Percentiles rank a stretch among this genome's conserved stretches.
These are phyloP conservation scores for Malassezia yamatoensis DNA, from an alignment of 1,284 basidiomycete genomes.

Conservation along the genomic window DNA sequence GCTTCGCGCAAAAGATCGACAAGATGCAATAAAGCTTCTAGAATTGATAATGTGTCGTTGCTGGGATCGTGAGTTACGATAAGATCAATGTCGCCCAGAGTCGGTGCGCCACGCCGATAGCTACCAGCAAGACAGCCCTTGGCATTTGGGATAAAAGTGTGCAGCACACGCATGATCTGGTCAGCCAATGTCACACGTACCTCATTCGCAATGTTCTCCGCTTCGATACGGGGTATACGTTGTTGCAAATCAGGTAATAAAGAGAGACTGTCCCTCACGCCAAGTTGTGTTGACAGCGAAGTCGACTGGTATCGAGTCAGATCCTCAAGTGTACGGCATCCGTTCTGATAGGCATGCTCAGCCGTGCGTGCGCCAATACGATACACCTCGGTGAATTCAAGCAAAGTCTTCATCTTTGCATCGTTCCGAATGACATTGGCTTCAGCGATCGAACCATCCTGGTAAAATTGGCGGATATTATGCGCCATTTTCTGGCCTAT, in stretches of 20 bases:
- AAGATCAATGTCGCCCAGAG: slow-evolving; percentile 19
- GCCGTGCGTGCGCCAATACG: slow-evolving; percentile 37
- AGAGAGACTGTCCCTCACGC: slow-evolving; percentile 4
- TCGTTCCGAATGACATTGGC: slow-evolving; percentile 32
- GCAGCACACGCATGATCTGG: slow-evolving; percentile 11
- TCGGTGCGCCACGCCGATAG: slow-evolving; percentile 17
- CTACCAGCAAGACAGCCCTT: slow-evolving; percentile 14
- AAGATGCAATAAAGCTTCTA: neutral
- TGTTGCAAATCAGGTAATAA: slow-evolving; percentile 17
- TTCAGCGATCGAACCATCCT: slow-evolving; percentile 27
- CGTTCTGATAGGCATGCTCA: slow-evolving; percentile 30
- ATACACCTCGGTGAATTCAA: slow-evolving; percentile 34
- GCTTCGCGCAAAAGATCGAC: neutral
- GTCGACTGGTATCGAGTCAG: slow-evolving; percentile 25
- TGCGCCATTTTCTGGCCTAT: slow-evolving; percentile 34
- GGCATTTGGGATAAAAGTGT: slow-evolving; percentile 5
- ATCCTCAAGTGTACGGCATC: slow-evolving; percentile 30
- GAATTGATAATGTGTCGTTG: neutral
- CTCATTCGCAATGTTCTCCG: slow-evolving; percentile 7
- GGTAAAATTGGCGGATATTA: slow-evolving; percentile 31
- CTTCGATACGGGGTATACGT: slow-evolving; percentile 11
- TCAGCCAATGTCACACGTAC: neutral
- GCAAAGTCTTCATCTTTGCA: slow-evolving; percentile 27
- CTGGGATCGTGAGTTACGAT: slow-evolving; percentile 1
- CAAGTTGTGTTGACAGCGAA: slow-evolving; percentile 8